Conservation (phyloP, 1,284 basidiomycete species). For the Sanghuangporus weigelae region DNA sequence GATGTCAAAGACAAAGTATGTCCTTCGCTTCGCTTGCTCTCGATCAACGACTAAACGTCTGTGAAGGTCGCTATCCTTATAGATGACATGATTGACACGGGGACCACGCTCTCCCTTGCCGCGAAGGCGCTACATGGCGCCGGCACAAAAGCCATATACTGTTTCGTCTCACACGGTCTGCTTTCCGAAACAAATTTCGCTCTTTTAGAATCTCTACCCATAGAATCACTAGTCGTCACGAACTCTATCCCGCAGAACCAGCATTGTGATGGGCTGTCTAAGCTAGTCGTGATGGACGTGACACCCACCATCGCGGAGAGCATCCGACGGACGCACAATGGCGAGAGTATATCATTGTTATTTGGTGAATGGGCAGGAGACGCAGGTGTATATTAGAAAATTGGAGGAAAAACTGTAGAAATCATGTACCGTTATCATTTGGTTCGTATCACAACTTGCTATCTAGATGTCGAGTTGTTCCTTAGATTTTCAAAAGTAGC, state of each 20-base stretch:
- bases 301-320: constrained; percentile 91
- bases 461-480: neutral
- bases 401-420: neutral
- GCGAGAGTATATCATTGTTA: constrained; percentile 82
- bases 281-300: constrained; percentile 79
- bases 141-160: constrained; percentile 86
- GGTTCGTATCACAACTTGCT: neutral
- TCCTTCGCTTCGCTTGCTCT: constrained; percentile 11
- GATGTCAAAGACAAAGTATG: constrained; percentile 87
- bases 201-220: constrained; percentile 71
- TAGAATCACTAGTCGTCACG: constrained; percentile 56
- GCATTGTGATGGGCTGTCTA: constrained; percentile 49
- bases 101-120: constrained; percentile 82
- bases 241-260: constrained; percentile 73
- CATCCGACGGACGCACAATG: constrained; percentile 95
- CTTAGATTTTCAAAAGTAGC: neutral
- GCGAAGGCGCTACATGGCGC: constrained; percentile 82
- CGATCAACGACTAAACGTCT: neutral
- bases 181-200: constrained; percentile 83
- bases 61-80: constrained; percentile 84
- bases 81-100: constrained; percentile 98
- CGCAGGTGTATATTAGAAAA: constrained; percentile 18
- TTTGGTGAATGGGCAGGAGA: constrained; percentile 72
- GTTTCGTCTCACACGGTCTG: constrained; percentile 87
- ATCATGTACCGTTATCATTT: neutral